Conservation (phyloP, 2,329 filamentous ascomycete species). For the Paraphoma chrysanthemicola region DNA sequence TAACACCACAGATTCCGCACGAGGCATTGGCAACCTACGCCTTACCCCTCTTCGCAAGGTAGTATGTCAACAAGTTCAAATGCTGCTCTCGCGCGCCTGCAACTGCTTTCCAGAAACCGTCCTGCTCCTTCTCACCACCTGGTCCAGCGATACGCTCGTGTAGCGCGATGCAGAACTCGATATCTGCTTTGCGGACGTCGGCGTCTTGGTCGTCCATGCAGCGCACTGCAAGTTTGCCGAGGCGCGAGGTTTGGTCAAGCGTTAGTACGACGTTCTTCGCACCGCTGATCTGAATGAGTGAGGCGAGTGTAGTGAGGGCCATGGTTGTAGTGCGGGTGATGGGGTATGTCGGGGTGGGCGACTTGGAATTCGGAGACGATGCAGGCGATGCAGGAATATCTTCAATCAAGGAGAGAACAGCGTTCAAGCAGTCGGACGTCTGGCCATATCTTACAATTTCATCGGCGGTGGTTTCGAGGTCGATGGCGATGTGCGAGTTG, state of each 20-base stretch:
- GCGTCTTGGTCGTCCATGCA: slow-evolving; percentile 49
- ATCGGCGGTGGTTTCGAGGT: slow-evolving; percentile 75
- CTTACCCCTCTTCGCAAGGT: slow-evolving; percentile 64
- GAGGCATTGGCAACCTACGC: slow-evolving; percentile 16
- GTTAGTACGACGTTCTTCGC: slow-evolving; percentile 40
- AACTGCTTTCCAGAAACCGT: slow-evolving; percentile 71
- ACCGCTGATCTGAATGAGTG: slow-evolving; percentile 43
- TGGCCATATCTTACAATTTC: slow-evolving; percentile 74
- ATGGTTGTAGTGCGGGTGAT: slow-evolving; percentile 46
- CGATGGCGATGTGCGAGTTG: slow-evolving; percentile 74
- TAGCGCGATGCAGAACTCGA: slow-evolving; percentile 77
- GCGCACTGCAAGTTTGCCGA: slow-evolving; percentile 48
- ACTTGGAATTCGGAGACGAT: slow-evolving; percentile 39
- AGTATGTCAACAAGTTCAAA: slow-evolving; percentile 80
- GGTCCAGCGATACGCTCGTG: slow-evolving; percentile 56
- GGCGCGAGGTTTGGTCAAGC: slow-evolving; percentile 43
- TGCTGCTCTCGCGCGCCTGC: slow-evolving; percentile 72
- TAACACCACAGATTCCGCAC: background rate
- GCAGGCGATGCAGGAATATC: slow-evolving; percentile 31
- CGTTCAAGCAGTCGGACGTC: slow-evolving; percentile 58
- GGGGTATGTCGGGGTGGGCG: slow-evolving; percentile 31
- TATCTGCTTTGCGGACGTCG: slow-evolving; percentile 70
- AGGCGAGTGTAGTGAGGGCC: slow-evolving; percentile 49
- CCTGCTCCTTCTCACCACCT: slow-evolving; percentile 47
- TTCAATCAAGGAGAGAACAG: slow-evolving; percentile 48